Evolutionary conservation across 257 asterid genomes (phyloP).

Genomic region (Solanum arcanum): DNA sequence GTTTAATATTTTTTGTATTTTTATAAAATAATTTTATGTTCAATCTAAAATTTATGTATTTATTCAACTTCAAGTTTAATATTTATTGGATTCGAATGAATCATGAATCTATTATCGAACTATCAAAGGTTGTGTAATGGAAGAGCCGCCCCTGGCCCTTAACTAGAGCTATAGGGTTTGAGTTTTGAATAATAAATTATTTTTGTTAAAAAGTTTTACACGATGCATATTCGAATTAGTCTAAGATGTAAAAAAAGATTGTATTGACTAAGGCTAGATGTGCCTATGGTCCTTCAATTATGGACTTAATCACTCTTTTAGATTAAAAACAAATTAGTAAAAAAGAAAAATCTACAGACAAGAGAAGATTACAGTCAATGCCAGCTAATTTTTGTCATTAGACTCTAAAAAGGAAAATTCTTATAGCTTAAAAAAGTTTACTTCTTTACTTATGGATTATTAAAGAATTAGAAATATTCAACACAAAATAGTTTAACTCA

Average conservation of each 20-base stretch:
- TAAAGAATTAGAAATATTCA: neutral
- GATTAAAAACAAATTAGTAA: neutral
- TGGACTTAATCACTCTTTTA: neutral
- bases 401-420: neutral
- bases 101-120: neutral
- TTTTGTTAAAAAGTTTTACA: rapidly evolving
- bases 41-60: no score
- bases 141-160: neutral
- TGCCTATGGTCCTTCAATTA: neutral
- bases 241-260: no score
- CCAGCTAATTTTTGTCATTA: neutral
- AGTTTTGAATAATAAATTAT: no score
- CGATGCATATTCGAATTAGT: no score
- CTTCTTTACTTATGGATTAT: neutral
- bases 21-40: no score
- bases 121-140: neutral
- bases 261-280: neutral
- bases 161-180: no score
- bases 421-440: neutral
- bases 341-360: neutral
- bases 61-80: no score
- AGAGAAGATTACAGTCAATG: neutral
- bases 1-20: no score
- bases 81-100: neutral
- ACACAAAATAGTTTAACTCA: neutral